phyloP scores from a whole-genome alignment of 768 basidiomycete species.

The Hericium erinaceus region DNA sequence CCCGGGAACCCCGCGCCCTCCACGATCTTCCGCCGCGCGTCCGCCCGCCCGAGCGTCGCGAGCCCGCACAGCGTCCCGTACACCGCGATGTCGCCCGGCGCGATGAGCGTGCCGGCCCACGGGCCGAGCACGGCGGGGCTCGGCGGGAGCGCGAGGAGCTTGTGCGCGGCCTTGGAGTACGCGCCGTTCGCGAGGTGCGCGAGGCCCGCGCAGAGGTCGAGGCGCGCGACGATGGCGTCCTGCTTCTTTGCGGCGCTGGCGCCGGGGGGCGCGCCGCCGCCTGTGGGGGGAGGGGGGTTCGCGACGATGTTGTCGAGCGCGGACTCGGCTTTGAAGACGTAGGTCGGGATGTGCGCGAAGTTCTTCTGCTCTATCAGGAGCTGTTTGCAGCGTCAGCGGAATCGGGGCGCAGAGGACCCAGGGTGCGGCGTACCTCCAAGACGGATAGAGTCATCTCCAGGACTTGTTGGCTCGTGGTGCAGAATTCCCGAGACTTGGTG shows the following conservation, averaged over 20 bases:
- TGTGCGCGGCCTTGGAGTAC: constrained; percentile 74
- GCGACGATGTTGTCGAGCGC: constrained; percentile 60
- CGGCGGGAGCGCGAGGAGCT: constrained; percentile 61
- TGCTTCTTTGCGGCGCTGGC: constrained; percentile 31
- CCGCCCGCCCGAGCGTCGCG: constrained; percentile 59
- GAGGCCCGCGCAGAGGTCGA: constrained; percentile 75
- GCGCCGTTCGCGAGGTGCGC: constrained; percentile 60
- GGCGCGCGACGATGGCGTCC: constrained; percentile 51
- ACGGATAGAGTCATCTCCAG: constrained; percentile 86
- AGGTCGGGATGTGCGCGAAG: constrained; percentile 82
- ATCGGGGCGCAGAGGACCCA: neutral
- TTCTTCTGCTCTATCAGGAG: constrained; percentile 80
- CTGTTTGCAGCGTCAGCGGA: constrained; percentile 28
- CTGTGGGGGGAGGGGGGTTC: constrained; percentile 15
- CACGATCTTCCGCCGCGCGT: constrained; percentile 66
- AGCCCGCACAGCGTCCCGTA: constrained; percentile 82
- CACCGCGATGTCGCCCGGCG: constrained; percentile 77
- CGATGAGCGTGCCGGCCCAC: constrained; percentile 77
- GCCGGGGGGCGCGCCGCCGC: constrained; percentile 14
- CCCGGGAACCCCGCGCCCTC: constrained; percentile 9
- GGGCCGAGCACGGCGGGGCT: constrained; percentile 53
- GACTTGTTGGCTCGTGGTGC: constrained; percentile 85
- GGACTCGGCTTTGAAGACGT: constrained; percentile 93
- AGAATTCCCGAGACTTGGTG: constrained; percentile 89
- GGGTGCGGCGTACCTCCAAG: constrained; percentile 46